Evolutionary conservation across 306 rosid genomes (phyloP).

Genomic region (Trichosanthes truncata): DNA sequence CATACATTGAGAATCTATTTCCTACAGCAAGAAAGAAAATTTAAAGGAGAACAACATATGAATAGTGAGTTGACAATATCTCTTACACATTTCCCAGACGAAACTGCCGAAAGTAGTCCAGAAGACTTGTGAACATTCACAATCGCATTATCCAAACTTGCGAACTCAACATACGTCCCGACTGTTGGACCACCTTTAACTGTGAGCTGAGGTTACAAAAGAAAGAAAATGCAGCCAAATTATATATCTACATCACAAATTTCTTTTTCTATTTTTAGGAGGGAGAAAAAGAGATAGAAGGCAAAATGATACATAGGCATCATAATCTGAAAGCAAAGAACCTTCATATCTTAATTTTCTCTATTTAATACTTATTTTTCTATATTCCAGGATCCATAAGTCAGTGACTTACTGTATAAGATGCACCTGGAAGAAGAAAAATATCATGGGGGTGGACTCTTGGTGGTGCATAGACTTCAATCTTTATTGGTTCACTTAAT

Average conservation of each 20-base stretch:
- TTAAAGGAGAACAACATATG: background rate
- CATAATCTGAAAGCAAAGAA: background rate
- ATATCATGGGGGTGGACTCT: constrained; percentile 52
- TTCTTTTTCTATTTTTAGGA: background rate
- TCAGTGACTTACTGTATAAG: constrained; percentile 58
- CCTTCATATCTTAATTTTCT: background rate
- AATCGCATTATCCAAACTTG: constrained; percentile 46
- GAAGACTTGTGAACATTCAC: constrained; percentile 58
- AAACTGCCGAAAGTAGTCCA: constrained; percentile 54
- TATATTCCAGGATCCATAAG: background rate
- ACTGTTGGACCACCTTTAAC: constrained; percentile 83
- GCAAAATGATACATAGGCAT: background rate
- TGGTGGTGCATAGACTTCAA: constrained; percentile 88
- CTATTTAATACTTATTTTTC: background rate
- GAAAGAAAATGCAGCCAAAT: background rate
- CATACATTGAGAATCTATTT: background rate
- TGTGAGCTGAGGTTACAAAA: constrained; percentile 42
- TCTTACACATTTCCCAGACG: constrained; percentile 75
- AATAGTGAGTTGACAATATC: constrained; percentile 8
- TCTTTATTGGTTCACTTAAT: constrained; percentile 56
- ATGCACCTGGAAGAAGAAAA: constrained; percentile 79
- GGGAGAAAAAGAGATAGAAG: background rate
- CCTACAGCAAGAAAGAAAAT: background rate
- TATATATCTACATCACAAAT: background rate
- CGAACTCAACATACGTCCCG: constrained; percentile 57